Conservation (phyloP, 108 stramenopile genomes). For the Stephanodiscus triporus region DNA sequence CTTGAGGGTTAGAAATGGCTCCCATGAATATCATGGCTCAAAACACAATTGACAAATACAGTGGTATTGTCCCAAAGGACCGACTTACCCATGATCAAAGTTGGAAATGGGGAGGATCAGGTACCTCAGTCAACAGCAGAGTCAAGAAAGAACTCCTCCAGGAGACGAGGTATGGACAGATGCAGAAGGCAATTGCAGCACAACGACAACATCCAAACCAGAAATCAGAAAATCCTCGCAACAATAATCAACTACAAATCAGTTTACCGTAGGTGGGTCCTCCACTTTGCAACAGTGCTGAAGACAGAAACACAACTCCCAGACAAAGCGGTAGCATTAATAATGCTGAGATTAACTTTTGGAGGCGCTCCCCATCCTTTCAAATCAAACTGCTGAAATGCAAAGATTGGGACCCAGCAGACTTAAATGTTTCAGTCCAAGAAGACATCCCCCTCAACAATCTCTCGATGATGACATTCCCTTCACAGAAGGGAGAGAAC, state of each 20-base stretch:
- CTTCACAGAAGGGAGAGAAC: conserved; percentile 3
- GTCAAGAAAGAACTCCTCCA: not conserved
- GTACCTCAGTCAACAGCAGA: not conserved
- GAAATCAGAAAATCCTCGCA: not conserved
- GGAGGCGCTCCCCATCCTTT: conserved; percentile 25
- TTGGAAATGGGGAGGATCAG: conserved; percentile 3
- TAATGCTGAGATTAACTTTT: conserved; percentile 17
- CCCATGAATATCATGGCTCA: conserved; percentile 4
- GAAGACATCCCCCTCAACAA: not conserved
- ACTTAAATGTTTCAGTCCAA: not conserved
- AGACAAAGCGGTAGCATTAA: conserved; percentile 9
- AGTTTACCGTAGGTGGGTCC: not conserved
- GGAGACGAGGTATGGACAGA: not conserved
- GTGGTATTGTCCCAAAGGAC: not conserved
- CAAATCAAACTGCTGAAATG: conserved; percentile 15
- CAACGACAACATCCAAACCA: not conserved
- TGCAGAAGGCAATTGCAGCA: conserved; percentile 12
- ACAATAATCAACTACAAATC: conserved; percentile 11
- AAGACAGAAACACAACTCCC: conserved; percentile 21
- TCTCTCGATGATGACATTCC: conserved; percentile 14
- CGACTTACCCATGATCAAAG: conserved; percentile 21
- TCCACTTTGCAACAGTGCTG: conserved; percentile 15
- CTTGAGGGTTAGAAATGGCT: not conserved
- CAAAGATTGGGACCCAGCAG: conserved; percentile 23
- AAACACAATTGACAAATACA: conserved; percentile 10